These are phyloP conservation scores for Pholiota molesta DNA, from an alignment of 768 basidiomycete species.

Conservation along the genomic window DNA sequence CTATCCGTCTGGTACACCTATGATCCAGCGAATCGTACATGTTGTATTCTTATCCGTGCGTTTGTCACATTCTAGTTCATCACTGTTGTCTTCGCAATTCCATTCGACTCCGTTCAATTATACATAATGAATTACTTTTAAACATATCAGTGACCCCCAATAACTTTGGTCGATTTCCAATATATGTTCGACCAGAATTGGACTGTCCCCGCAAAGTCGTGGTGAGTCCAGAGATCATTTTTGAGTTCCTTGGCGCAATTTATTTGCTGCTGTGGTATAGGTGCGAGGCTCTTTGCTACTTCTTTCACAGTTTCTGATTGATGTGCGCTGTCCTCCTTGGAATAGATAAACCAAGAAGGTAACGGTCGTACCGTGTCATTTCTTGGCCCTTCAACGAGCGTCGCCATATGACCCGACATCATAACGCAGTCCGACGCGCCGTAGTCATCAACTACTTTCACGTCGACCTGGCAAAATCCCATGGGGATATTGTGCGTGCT, in stretches of 20 bases:
- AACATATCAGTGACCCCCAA: too few species aligned
- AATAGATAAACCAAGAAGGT: conserved; percentile 22
- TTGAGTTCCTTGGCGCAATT: background rate
- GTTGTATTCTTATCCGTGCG: conserved; percentile 17
- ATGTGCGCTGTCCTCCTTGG: background rate
- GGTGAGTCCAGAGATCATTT: too few species aligned
- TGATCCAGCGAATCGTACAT: background rate
- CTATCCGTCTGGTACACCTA: background rate
- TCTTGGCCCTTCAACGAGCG: conserved; percentile 6
- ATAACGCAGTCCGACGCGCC: conserved; percentile 22
- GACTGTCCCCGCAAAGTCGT: too few species aligned
- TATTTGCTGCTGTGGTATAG: background rate
- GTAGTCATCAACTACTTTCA: conserved; percentile 19
- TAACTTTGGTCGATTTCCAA: too few species aligned
- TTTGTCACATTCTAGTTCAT: conserved; percentile 9
- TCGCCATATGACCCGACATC: conserved; percentile 27
- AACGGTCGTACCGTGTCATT: conserved; percentile 20
- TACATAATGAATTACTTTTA: too few species aligned
- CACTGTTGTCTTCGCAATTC: conserved; percentile 6
- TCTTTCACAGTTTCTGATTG: background rate
- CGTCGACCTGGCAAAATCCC: conserved; percentile 25
- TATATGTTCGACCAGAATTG: too few species aligned
- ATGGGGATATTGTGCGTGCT: conserved; percentile 17
- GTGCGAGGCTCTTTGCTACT: background rate
- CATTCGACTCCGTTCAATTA: background rate